Percentiles rank a stretch among this genome's conserved stretches.
Evolutionary conservation across 148 eudicot species (phyloP).

Genomic region (Camellia granthamiana): DNA sequence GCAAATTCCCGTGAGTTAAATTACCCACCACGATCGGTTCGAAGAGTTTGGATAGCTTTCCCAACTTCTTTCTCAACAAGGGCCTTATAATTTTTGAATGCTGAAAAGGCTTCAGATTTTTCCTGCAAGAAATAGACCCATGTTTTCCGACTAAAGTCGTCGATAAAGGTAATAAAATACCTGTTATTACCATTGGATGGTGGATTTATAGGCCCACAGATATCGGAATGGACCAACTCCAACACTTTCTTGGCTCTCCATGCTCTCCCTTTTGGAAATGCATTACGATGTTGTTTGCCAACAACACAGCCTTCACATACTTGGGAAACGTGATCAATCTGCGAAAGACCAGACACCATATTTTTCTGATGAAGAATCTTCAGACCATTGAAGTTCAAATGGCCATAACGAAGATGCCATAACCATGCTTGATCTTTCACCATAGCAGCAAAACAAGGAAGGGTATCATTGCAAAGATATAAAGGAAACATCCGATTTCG

Average conservation of each 20-base stretch:
- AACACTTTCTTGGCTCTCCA: neutral
- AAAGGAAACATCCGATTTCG: too few species aligned
- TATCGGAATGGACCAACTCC: neutral
- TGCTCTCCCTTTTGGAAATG: neutral
- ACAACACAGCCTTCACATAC: too few species aligned
- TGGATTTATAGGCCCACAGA: too few species aligned
- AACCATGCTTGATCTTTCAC: too few species aligned
- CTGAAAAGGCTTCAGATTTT: neutral
- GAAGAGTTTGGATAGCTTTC: neutral
- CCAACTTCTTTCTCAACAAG: neutral
- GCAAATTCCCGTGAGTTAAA: neutral
- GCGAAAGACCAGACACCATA: too few species aligned
- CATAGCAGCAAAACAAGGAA: too few species aligned
- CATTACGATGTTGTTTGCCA: neutral
- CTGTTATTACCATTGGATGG: neutral
- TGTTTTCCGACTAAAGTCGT: conserved; percentile 10
- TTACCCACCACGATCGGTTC: conserved; percentile 7
- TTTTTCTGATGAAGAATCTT: too few species aligned
- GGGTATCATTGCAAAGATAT: too few species aligned
- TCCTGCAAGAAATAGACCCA: conserved; percentile 2
- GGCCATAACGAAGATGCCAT: too few species aligned
- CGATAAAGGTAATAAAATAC: conserved; percentile 4
- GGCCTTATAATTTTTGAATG: neutral
- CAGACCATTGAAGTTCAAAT: too few species aligned
- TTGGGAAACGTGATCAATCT: too few species aligned